These are phyloP conservation scores for Themeda triandra DNA, from an alignment of 176 grass and related monocot genomes.

Conservation along the genomic window DNA sequence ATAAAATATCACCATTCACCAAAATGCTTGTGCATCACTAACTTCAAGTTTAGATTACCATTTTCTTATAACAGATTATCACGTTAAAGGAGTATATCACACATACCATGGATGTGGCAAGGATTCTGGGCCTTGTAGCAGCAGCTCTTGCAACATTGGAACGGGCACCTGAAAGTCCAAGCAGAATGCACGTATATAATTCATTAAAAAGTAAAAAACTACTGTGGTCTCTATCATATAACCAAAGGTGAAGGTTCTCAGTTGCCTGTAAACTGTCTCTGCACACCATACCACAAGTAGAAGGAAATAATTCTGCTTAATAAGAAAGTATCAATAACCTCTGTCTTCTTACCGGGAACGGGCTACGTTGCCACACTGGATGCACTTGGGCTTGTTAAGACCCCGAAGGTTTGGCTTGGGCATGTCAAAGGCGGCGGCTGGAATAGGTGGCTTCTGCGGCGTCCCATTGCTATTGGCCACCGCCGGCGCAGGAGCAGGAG, in stretches of 20 bases:
- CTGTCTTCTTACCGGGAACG: constrained; percentile 66
- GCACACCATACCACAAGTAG: background rate
- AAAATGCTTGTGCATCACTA: background rate
- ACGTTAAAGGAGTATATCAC: background rate
- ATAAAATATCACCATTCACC: background rate
- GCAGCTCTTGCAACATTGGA: constrained; percentile 95
- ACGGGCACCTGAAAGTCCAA: constrained; percentile 72
- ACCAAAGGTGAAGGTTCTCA: background rate
- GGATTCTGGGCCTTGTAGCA: constrained; percentile 98
- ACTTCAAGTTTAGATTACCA: background rate
- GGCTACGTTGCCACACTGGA: constrained; percentile 92
- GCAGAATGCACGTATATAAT: background rate
- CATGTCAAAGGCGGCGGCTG: constrained; percentile 48
- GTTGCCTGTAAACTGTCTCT: background rate
- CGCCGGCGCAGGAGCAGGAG: background rate
- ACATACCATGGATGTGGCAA: constrained; percentile 95
- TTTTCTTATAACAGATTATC: background rate
- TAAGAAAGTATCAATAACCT: background rate
- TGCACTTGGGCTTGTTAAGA: constrained; percentile 94
- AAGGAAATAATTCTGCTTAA: background rate
- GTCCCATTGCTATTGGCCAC: constrained; percentile 56
- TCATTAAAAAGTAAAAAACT: background rate
- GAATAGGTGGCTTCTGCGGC: constrained; percentile 42
- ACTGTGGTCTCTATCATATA: background rate
- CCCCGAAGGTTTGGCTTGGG: constrained; percentile 82